phyloP scores from a whole-genome alignment of 2,329 filamentous ascomycete genomes.

The Teratosphaeria nubilosa region DNA sequence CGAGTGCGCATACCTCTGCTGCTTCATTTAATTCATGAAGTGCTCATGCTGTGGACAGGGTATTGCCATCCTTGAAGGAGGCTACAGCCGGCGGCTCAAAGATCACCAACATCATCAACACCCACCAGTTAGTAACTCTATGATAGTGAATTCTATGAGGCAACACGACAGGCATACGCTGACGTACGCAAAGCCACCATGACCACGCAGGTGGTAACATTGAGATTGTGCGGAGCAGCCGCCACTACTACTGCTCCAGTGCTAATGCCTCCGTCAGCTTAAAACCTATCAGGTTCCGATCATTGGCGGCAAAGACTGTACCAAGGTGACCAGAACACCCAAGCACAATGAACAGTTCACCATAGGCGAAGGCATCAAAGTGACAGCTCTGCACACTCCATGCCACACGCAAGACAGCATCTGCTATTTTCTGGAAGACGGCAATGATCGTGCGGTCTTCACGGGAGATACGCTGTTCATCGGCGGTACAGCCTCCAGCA shows the following conservation, averaged over 20 bases:
- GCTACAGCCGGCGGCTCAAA: conserved; percentile 67
- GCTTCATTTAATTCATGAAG: neutral
- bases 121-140: conserved; percentile 68
- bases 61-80: conserved; percentile 58
- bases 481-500: conserved; percentile 47
- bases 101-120: conserved; percentile 84
- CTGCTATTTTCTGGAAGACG: conserved; percentile 85
- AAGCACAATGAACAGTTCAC: conserved; percentile 66
- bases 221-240: conserved; percentile 52
- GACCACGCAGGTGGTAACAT: conserved; percentile 91
- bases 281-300: conserved; percentile 58
- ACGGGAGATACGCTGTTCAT: conserved; percentile 96
- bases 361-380: conserved; percentile 67
- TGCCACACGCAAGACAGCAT: conserved; percentile 99
- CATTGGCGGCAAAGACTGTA: conserved; percentile 80
- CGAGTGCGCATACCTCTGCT: conserved; percentile 46
- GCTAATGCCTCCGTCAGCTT: conserved; percentile 32
- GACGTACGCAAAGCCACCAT: conserved; percentile 56
- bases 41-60: conserved; percentile 31
- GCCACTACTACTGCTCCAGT: neutral
- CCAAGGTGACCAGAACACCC: conserved; percentile 68
- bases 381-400: conserved; percentile 85
- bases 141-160: too few species aligned
- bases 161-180: neutral
- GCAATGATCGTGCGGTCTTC: conserved; percentile 68